phyloP scores from a whole-genome alignment of 2,329 filamentous ascomycete species.

The Trichoderma arundinaceum region DNA sequence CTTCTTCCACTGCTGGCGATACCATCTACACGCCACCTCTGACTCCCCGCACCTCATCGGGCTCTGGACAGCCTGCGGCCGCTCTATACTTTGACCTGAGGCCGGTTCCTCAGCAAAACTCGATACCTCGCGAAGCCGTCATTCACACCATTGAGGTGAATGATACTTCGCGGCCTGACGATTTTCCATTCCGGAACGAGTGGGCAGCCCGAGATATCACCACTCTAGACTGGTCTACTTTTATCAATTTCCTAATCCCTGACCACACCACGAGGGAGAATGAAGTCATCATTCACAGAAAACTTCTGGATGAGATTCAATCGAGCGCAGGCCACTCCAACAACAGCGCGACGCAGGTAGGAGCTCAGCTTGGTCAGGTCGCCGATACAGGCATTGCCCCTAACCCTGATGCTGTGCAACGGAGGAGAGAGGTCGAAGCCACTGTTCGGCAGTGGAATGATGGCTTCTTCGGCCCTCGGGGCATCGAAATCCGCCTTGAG shows the following conservation, averaged over 20 bases:
- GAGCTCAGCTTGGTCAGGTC: slow-evolving; percentile 51
- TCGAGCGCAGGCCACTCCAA: slow-evolving; percentile 42
- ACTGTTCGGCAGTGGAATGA: slow-evolving; percentile 62
- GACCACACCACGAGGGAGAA: slow-evolving; percentile 53
- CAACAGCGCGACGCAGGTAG: slow-evolving; percentile 41
- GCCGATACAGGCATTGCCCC: slow-evolving; percentile 34
- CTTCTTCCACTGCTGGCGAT: slow-evolving; percentile 51
- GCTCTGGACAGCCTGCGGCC: slow-evolving; percentile 34
- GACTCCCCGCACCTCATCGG: slow-evolving; percentile 48
- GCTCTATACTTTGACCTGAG: slow-evolving; percentile 54
- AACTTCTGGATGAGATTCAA: slow-evolving; percentile 51
- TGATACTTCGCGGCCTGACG: slow-evolving; percentile 46
- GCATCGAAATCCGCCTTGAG: slow-evolving; percentile 50
- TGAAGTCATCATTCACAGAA: slow-evolving; percentile 55
- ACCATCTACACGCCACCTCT: slow-evolving; percentile 59
- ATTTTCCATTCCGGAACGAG: slow-evolving; percentile 51
- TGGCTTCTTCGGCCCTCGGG: slow-evolving; percentile 60
- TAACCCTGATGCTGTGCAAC: slow-evolving; percentile 33
- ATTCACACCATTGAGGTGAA: slow-evolving; percentile 46
- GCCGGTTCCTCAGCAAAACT: slow-evolving; percentile 42
- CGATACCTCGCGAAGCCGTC: slow-evolving; percentile 36
- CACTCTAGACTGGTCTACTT: slow-evolving; percentile 63
- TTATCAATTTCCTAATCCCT: slow-evolving; percentile 62
- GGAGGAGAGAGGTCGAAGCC: slow-evolving; percentile 44
- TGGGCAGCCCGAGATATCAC: slow-evolving; percentile 53